Conservation (phyloP, 1,284 basidiomycete genomes). For the Malassezia caprae region DNA sequence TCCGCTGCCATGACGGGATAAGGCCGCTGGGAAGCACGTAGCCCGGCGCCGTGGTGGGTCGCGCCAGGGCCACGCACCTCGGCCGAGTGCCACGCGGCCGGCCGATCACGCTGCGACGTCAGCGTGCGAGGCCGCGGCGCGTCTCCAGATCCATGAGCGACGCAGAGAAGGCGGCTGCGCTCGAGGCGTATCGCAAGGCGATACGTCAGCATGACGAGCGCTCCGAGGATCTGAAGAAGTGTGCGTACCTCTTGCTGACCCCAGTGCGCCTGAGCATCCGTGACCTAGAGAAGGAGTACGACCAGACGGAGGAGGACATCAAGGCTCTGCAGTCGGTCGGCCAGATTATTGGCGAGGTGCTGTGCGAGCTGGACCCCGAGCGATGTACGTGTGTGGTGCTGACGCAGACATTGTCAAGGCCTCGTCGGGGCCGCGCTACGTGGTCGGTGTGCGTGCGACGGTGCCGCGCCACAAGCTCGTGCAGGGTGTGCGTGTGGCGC, state of each 20-base stretch:
- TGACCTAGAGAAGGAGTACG: slow-evolving; percentile 76
- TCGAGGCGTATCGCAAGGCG: slow-evolving; percentile 37
- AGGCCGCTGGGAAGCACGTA: slow-evolving; percentile 2
- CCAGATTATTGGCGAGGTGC: slow-evolving; percentile 96
- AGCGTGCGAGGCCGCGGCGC: background rate
- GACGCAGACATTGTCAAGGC: slow-evolving; percentile 90
- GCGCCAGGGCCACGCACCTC: background rate
- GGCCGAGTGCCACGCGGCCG: slow-evolving; percentile 1
- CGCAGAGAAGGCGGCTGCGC: slow-evolving; percentile 18
- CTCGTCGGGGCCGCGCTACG: slow-evolving; percentile 93
- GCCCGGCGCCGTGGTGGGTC: background rate
- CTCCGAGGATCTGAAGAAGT: slow-evolving; percentile 37
- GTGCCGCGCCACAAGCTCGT: slow-evolving; percentile 88
- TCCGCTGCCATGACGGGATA: slow-evolving; percentile 35
- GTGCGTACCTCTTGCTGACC: slow-evolving; percentile 16
- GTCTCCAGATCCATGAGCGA: slow-evolving; percentile 22
- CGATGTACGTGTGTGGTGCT: slow-evolving; percentile 60
- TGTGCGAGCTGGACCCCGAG: slow-evolving; percentile 97
- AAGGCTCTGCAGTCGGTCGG: slow-evolving; percentile 98
- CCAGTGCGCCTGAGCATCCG: slow-evolving; percentile 51
- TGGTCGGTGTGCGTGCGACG: slow-evolving; percentile 92
- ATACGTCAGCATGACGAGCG: slow-evolving; percentile 52
- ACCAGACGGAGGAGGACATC: slow-evolving; percentile 97
- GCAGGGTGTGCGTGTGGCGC: slow-evolving; percentile 82
- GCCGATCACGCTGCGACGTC: slow-evolving; percentile 3